A percentile compares a stretch with the other conserved stretches of the same genome.
Conservation (phyloP, 1,284 basidiomycete genomes). For the Puccinia coronata region DNA sequence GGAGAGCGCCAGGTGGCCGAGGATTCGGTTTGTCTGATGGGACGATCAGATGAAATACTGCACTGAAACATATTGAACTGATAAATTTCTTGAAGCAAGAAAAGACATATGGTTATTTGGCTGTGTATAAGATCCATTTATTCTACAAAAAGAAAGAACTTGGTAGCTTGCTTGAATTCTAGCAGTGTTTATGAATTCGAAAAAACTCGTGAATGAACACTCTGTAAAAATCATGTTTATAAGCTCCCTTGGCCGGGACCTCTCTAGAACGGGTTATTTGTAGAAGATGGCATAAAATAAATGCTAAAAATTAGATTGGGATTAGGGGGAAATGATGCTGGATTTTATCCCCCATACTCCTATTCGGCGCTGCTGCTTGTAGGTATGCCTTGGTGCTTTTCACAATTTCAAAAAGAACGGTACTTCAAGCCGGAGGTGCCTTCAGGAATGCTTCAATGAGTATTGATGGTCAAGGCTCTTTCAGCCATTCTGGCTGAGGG, state of each 20-base stretch:
- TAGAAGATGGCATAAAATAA: neutral
- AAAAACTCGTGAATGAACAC: no score
- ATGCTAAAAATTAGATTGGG: neutral
- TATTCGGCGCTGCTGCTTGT: neutral
- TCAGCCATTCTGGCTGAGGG: slow-evolving; percentile 40
- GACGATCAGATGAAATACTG: no score
- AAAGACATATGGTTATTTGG: no score
- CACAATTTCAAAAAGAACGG: neutral
- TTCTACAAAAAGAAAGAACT: no score
- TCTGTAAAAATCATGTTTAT: neutral
- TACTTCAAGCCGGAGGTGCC: neutral
- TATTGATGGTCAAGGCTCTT: neutral
- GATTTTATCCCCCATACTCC: neutral
- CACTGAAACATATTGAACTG: no score
- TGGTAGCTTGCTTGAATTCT: no score
- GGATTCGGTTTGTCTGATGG: no score
- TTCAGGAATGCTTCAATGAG: neutral
- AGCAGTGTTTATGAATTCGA: no score
- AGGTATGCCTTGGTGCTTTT: neutral
- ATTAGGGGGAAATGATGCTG: neutral
- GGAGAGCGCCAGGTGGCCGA: no score
- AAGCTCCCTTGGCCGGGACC: neutral
- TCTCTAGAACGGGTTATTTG: neutral
- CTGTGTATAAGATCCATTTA: no score
- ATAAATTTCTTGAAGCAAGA: no score